Percentiles rank a stretch among this genome's conserved stretches.
These are phyloP conservation scores for Rhododendron molle DNA, from an alignment of 148 eudicot species.

Conservation along the genomic window DNA sequence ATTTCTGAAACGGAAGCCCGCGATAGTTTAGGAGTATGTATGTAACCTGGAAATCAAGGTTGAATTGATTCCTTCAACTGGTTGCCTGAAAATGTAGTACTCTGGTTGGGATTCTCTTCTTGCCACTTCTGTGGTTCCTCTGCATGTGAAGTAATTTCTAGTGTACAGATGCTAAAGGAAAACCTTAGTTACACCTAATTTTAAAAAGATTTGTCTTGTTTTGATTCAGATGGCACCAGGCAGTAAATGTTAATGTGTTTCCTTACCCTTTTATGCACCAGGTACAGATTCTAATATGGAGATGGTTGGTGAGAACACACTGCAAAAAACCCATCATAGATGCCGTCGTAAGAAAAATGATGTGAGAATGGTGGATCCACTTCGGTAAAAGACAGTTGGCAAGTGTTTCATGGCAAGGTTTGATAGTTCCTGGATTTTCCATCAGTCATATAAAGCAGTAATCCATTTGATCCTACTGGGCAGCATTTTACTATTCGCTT, in stretches of 20 bases:
- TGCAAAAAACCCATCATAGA: slow-evolving; percentile 72
- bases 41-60: neutral
- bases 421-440: neutral
- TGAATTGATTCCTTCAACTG: neutral
- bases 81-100: too few relatives aligned
- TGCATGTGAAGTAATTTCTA: neutral
- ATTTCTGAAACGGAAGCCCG: neutral
- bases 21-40: neutral
- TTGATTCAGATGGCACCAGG: neutral
- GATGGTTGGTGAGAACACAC: slow-evolving; percentile 58
- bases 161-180: neutral
- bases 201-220: neutral
- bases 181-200: neutral
- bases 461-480: neutral
- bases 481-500: neutral
- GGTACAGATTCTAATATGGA: slow-evolving; percentile 39
- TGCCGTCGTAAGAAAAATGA: slow-evolving; percentile 77
- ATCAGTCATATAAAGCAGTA: neutral
- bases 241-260: neutral
- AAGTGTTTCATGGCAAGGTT: neutral
- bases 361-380: slow-evolving; percentile 48
- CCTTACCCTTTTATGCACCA: neutral
- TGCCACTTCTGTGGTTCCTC: neutral
- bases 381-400: slow-evolving; percentile 17
- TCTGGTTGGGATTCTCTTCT: neutral